Percentiles rank a stretch among this genome's conserved stretches.
phyloP scores from a whole-genome alignment of 345 rosid species.

The Garcia nutans region DNA sequence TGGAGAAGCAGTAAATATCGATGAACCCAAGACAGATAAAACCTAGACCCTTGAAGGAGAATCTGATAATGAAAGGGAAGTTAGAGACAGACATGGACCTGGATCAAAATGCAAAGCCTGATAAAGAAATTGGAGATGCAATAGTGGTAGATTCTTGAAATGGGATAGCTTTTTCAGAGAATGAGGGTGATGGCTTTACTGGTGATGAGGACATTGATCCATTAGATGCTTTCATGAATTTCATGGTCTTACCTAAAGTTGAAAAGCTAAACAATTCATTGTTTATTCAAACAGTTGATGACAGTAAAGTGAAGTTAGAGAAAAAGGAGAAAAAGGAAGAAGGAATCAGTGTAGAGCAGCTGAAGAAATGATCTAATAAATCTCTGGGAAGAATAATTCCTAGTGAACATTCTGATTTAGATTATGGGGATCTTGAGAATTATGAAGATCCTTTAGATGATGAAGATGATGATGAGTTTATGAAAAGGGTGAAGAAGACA shows the following conservation, averaged over 20 bases:
- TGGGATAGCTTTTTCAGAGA: slow-evolving; percentile 37
- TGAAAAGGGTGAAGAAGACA: slow-evolving; percentile 98
- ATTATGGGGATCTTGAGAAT: slow-evolving; percentile 59
- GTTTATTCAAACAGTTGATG: slow-evolving; percentile 31
- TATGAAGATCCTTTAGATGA: slow-evolving; percentile 65
- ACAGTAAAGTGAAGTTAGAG: slow-evolving; percentile 26
- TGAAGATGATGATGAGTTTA: slow-evolving; percentile 97
- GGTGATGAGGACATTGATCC: slow-evolving; percentile 91
- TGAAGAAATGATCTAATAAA: slow-evolving; percentile 57
- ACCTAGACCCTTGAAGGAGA: slow-evolving; percentile 94
- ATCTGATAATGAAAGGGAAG: slow-evolving; percentile 77
- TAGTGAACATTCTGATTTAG: slow-evolving; percentile 96
- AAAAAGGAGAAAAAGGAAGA: slow-evolving; percentile 38
- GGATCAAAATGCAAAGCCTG: slow-evolving; percentile 45
- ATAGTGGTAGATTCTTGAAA: slow-evolving; percentile 46
- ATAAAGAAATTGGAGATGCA: slow-evolving; percentile 46
- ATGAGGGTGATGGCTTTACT: slow-evolving; percentile 34
- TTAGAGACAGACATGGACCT: slow-evolving; percentile 55
- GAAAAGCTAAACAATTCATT: slow-evolving; percentile 58
- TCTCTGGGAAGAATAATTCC: slow-evolving; percentile 88
- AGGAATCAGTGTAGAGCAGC: slow-evolving; percentile 40
- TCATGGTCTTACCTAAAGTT: slow-evolving; percentile 89
- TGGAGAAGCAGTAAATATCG: slow-evolving; percentile 47
- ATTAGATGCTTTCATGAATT: slow-evolving; percentile 91
- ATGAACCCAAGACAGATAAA: slow-evolving; percentile 62